Conservation (phyloP, 345 rosid genomes). For the Pistacia atlantica region DNA sequence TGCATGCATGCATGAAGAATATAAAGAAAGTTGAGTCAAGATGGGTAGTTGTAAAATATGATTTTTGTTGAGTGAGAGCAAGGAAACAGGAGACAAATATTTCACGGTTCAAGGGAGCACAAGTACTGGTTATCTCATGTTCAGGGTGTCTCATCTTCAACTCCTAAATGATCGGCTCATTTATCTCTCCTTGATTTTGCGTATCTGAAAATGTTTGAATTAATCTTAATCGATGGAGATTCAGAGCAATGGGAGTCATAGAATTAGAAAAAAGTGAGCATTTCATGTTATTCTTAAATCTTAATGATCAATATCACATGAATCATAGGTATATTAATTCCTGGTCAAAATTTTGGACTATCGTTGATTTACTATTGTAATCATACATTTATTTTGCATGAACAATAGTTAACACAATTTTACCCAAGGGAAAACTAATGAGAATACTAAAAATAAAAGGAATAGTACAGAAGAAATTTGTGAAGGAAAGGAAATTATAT, state of each 20-base stretch:
- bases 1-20: not conserved
- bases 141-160: not conserved
- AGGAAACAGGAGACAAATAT: slow-evolving; percentile 10
- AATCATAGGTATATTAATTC: not conserved
- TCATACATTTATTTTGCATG: not conserved
- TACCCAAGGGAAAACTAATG: not conserved
- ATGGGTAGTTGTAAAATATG: slow-evolving; percentile 6
- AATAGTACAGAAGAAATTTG: too few species aligned
- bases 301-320: not conserved
- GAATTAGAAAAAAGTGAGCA: not conserved
- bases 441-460: not conserved
- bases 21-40: slow-evolving; percentile 11
- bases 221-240: not conserved
- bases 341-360: not conserved
- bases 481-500: not conserved
- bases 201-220: slow-evolving; percentile 1
- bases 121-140: slow-evolving; percentile 17
- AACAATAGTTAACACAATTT: not conserved
- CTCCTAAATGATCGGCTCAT: slow-evolving; percentile 11
- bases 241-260: not conserved
- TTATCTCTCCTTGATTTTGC: not conserved
- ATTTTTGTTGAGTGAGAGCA: not conserved
- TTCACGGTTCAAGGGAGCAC: slow-evolving; percentile 22
- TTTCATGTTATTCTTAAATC: not conserved
- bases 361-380: too few species aligned